Evolutionary conservation across 2,329 filamentous ascomycete species (phyloP).

Genomic region (Cladosporium cucumerinum): DNA sequence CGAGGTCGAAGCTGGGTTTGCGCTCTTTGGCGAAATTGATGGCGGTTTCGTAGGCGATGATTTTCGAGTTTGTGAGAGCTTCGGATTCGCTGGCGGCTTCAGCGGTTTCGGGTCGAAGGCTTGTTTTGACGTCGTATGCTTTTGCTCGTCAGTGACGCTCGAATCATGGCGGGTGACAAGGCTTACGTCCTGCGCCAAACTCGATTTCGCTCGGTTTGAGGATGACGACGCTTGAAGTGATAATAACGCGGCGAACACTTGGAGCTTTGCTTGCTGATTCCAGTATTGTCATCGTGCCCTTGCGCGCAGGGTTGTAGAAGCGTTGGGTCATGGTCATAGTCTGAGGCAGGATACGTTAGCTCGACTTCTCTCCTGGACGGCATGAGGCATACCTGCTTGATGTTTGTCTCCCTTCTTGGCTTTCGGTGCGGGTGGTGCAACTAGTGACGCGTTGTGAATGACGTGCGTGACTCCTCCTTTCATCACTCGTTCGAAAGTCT

Average conservation of each 20-base stretch:
- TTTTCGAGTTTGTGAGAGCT: constrained; percentile 22
- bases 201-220: neutral
- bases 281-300: neutral
- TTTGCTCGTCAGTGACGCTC: neutral
- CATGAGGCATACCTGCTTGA: neutral
- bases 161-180: neutral
- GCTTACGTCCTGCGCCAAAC: neutral
- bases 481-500: neutral
- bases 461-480: neutral
- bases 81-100: neutral
- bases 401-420: neutral
- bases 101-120: neutral
- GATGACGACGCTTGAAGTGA: constrained; percentile 31
- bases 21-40: constrained; percentile 19
- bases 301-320: neutral
- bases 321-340: neutral
- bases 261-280: neutral
- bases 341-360: neutral
- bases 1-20: constrained; percentile 22
- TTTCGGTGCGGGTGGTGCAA: neutral
- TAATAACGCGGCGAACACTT: constrained; percentile 39
- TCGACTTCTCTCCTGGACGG: neutral
- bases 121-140: neutral
- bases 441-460: neutral
- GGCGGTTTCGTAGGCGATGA: constrained; percentile 16